Base-by-base conservation (phyloP, 2,329 filamentous ascomycete genomes). In the Fusarium pseudograminearum region DNA sequence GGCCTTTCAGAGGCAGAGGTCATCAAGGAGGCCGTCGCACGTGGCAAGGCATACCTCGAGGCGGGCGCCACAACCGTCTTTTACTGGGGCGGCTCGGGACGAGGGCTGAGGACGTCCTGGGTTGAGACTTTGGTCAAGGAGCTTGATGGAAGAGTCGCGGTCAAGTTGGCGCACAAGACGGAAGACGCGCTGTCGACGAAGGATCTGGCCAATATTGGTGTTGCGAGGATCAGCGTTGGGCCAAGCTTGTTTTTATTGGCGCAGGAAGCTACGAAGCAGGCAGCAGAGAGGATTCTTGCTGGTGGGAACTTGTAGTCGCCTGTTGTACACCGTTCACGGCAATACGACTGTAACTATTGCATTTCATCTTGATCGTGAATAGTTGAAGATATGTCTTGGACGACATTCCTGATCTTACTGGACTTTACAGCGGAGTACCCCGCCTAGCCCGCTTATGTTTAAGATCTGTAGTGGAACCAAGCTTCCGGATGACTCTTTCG, bases 31-130 rank as follows among this genome's bases (percentile, higher is more conserved):
- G 86, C 83, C 3, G 79, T 90, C 46, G 74, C 77, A 48, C 80
- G 89, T 1, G 88, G 87, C 0, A 84, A 82, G 60, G 83, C 83
- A n/a, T 90, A 86, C 73, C 78, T 90, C 5, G 83, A 80, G 1
- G 86, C 86, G 4, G 88, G 88, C 0, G 88, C 88, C 0, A 85
- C 82, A 15, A 89, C 85, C 1, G 82, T 88, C 0, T 90, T 89
- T 77, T 86, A 89, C 53, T 90, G 86, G 87, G 87, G 87, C 16
- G 86, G 79, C 4, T 71, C 78, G 0, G 76, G 76, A 36, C 74
- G 81, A 16, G 76, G 86, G 41, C 72, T 87, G 15, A 78, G 78
- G 15, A 79, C 75, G 15, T 80, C 78, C 0, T 86, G 88, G 74
- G 81, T 87, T 4, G 74, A 79, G 73, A 76, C 71, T 42, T 72